These are phyloP conservation scores for Colletotrichum sansevieriae DNA, from an alignment of 2,329 filamentous ascomycete species.

Conservation along the genomic window DNA sequence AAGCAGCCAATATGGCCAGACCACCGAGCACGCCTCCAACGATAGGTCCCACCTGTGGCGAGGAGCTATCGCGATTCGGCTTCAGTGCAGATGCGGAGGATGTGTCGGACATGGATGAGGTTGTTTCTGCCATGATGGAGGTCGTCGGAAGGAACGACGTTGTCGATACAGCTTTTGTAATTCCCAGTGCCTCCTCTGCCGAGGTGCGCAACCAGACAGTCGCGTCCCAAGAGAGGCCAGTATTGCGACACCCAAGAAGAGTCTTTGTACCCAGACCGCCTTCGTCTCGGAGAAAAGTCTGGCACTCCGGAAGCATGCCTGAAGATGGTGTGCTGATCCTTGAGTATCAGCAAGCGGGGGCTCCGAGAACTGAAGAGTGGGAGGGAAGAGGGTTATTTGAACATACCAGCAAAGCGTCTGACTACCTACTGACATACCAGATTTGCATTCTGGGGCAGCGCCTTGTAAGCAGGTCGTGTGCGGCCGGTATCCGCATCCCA, in stretches of 20 bases:
- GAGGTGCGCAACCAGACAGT: slow-evolving; percentile 18
- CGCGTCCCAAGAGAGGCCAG: slow-evolving; percentile 3
- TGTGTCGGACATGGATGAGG: neutral
- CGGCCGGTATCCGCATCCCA: slow-evolving; percentile 7
- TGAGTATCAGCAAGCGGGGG: neutral
- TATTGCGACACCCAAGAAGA: slow-evolving; percentile 25
- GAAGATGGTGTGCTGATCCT: neutral
- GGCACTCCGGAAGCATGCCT: slow-evolving; percentile 17
- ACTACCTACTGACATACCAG: neutral
- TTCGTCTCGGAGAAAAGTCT: slow-evolving; percentile 25
- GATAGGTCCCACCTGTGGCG: slow-evolving; percentile 6
- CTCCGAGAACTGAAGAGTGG: neutral
- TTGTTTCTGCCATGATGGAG: neutral
- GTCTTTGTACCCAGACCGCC: slow-evolving; percentile 18
- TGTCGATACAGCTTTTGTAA: neutral
- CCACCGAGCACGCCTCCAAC: slow-evolving; percentile 31
- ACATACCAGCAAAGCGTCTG: slow-evolving; percentile 36
- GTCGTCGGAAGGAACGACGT: neutral
- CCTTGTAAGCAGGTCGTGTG: slow-evolving; percentile 3
- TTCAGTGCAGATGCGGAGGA: neutral
- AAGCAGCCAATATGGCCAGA: slow-evolving; percentile 12
- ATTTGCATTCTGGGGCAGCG: slow-evolving; percentile 4
- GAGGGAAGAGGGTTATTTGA: neutral
- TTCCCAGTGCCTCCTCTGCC: neutral
- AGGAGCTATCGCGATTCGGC: neutral